Evolutionary conservation across 257 asterid genomes (phyloP).

Genomic region (Capsicum chinense): DNA sequence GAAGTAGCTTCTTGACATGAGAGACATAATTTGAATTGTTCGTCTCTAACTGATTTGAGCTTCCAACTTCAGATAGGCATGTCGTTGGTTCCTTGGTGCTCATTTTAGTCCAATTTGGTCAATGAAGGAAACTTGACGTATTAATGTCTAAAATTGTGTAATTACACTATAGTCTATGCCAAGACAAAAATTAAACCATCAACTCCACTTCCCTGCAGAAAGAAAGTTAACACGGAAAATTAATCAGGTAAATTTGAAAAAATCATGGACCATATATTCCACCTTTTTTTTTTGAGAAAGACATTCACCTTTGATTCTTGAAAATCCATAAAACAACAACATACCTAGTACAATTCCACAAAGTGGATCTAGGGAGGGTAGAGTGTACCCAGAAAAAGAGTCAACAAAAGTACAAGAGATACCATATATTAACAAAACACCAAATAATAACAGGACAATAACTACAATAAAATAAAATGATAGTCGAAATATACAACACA

Average conservation of each 20-base stretch:
- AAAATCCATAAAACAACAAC: background rate
- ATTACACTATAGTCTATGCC: background rate
- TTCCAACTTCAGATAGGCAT: conserved; percentile 26
- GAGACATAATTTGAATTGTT: conserved; percentile 46
- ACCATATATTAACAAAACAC: no score
- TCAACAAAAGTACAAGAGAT: no score
- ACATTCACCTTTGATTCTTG: background rate
- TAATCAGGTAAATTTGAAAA: background rate
- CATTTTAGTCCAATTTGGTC: background rate
- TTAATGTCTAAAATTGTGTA: background rate
- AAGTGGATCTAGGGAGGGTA: no score
- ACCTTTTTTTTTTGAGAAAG: no score
- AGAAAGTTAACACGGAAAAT: background rate
- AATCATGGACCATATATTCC: background rate
- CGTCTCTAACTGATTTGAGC: conserved; percentile 41
- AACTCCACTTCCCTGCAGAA: conserved; percentile 21
- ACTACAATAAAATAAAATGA: no score
- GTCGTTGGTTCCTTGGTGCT: background rate
- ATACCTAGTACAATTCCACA: no score
- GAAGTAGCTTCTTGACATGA: conserved; percentile 66
- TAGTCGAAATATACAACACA: no score
- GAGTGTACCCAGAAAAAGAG: no score
- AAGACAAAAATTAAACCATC: background rate
- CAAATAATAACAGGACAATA: no score
- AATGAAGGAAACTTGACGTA: background rate